Evolutionary conservation across 768 basidiomycete genomes (phyloP).

Genomic region (Suillus fuscotomentosus): DNA sequence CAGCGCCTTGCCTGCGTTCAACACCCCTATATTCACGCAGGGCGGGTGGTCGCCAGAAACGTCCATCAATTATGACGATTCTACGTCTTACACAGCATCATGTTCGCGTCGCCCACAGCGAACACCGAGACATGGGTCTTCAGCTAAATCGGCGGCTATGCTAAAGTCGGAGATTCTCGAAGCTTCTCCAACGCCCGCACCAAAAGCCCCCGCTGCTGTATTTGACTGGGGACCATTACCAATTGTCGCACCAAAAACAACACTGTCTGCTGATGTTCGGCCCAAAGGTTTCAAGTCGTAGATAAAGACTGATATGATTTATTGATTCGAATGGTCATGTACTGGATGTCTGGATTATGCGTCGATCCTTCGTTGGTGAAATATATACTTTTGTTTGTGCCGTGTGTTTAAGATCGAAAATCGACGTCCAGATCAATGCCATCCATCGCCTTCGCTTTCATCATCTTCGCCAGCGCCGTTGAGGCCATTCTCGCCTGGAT

Average conservation of each 20-base stretch:
- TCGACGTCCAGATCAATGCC: not conserved
- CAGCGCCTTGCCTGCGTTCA: slow-evolving; percentile 22
- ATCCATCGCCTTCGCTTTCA: slow-evolving; percentile 11
- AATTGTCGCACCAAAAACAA: slow-evolving; percentile 11
- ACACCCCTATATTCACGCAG: slow-evolving; percentile 16
- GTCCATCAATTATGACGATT: slow-evolving; percentile 16
- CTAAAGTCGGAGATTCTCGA: slow-evolving; percentile 2
- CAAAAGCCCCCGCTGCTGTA: not conserved
- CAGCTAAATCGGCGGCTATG: not conserved
- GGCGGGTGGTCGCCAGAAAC: slow-evolving; percentile 22
- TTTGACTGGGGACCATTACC: slow-evolving; percentile 25
- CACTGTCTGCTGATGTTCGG: slow-evolving; percentile 14
- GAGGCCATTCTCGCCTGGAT: slow-evolving; percentile 9
- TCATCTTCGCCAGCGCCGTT: slow-evolving; percentile 15
- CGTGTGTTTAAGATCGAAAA: not conserved
- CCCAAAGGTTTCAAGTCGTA: not conserved
- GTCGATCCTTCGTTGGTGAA: not conserved
- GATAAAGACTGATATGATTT: not conserved
- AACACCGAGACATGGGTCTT: slow-evolving; percentile 3
- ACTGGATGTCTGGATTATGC: not conserved
- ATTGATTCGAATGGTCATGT: not conserved
- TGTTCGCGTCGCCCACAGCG: slow-evolving; percentile 17
- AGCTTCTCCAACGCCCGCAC: not conserved
- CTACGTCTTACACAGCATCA: slow-evolving; percentile 12
- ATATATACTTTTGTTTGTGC: slow-evolving; percentile 1